These are phyloP conservation scores for Lactifluus pinguis DNA, from an alignment of 768 basidiomycete species.

Conservation along the genomic window DNA sequence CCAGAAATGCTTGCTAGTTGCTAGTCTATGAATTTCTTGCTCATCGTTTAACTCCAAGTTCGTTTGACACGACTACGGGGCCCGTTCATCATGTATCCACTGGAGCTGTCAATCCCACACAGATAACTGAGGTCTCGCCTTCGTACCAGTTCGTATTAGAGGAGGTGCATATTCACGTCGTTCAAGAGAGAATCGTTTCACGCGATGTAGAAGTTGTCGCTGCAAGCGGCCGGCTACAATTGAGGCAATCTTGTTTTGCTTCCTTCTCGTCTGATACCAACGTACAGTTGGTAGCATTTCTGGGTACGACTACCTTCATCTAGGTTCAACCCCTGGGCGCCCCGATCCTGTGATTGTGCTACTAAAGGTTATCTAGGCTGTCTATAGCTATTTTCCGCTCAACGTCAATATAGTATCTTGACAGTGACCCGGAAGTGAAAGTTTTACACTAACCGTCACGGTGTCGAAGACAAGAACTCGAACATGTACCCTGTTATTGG, in stretches of 20 bases:
- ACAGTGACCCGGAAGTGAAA: too few species aligned
- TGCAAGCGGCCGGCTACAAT: conserved; percentile 30
- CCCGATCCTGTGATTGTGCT: conserved; percentile 30
- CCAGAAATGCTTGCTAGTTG: too few species aligned
- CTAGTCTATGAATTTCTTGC: too few species aligned
- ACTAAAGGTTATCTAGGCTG: conserved; percentile 35
- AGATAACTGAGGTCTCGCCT: conserved; percentile 41
- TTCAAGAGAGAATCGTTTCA: conserved; percentile 68
- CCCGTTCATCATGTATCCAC: conserved; percentile 57
- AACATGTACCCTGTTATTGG: too few species aligned
- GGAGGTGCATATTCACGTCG: conserved; percentile 29
- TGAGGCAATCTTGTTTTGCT: too few species aligned
- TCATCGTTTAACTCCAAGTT: too few species aligned
- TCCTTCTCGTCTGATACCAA: too few species aligned
- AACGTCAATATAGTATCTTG: conserved; percentile 44
- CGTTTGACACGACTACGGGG: too few species aligned
- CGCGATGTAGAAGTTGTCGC: conserved; percentile 63
- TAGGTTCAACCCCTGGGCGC: conserved; percentile 35
- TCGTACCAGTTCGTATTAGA: neutral
- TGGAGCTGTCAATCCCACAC: conserved; percentile 33
- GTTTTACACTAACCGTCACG: too few species aligned
- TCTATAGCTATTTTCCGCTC: conserved; percentile 22
- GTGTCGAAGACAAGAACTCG: too few species aligned
- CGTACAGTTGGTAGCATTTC: neutral
- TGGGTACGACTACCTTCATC: neutral